Percentiles rank a stretch among this genome's conserved stretches.
These are phyloP conservation scores for Ajuga reptans DNA, from an alignment of 305 asterid genomes.

Conservation along the genomic window DNA sequence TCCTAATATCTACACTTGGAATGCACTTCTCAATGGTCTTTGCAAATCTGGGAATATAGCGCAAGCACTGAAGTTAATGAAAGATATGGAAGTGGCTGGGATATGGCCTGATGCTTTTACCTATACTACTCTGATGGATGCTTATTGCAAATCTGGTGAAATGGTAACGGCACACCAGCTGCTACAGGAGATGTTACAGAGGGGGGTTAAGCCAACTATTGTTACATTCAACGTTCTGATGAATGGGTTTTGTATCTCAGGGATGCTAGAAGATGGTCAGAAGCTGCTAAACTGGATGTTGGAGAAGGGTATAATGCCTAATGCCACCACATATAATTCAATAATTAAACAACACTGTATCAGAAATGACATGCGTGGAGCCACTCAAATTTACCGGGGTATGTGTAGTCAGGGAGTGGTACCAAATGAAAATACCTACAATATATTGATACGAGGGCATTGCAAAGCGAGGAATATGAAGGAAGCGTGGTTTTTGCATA, in stretches of 20 bases:
- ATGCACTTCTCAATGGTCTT: conserved; percentile 70
- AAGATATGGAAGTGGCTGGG: conserved; percentile 71
- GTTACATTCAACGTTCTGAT: conserved; percentile 88
- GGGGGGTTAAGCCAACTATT: conserved; percentile 63
- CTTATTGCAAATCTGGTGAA: conserved; percentile 77
- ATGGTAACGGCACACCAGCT: conserved; percentile 63
- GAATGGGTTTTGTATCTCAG: conserved; percentile 72
- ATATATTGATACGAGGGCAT: conserved; percentile 78
- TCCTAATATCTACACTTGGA: conserved; percentile 67
- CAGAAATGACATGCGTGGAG: conserved; percentile 56
- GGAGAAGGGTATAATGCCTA: conserved; percentile 76
- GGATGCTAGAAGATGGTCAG: conserved; percentile 77
- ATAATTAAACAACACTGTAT: conserved; percentile 69
- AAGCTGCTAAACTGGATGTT: conserved; percentile 79
- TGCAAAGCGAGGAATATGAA: conserved; percentile 95
- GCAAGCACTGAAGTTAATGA: conserved; percentile 52
- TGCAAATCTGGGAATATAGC: conserved; percentile 73
- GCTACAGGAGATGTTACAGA: conserved; percentile 63
- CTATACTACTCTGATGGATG: conserved; percentile 84
- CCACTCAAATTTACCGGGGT: conserved; percentile 46
- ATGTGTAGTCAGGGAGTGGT: conserved; percentile 54
- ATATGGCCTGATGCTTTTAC: conserved; percentile 64
- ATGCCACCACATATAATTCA: conserved; percentile 70
- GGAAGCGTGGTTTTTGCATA: conserved; percentile 81
- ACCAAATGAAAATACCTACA: conserved; percentile 60